A percentile compares a stretch with the other conserved stretches of the same genome.
Conservation (phyloP, 1,139 yeast species). For the Suhomyces bribrorum region DNA sequence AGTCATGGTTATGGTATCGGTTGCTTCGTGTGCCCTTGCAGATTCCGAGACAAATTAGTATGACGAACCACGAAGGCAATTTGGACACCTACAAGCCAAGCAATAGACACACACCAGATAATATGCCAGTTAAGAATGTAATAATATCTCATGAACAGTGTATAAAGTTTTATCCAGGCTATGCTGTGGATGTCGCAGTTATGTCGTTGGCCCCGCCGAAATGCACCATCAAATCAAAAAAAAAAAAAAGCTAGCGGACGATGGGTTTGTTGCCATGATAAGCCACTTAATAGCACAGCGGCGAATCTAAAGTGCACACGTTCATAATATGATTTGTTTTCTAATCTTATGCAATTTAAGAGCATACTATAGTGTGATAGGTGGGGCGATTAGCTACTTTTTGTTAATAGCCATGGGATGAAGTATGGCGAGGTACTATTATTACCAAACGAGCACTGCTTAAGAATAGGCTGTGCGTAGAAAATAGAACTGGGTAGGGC, state of each 20-base stretch:
- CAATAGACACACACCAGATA: not conserved
- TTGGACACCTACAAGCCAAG: not conserved
- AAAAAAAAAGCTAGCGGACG: too few species aligned
- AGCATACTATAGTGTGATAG: not conserved
- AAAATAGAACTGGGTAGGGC: slow-evolving; percentile 2
- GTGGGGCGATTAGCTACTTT: not conserved
- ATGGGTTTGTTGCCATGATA: too few species aligned
- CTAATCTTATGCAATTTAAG: not conserved
- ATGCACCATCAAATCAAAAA: too few species aligned
- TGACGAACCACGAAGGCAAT: too few species aligned
- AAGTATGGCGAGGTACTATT: not conserved
- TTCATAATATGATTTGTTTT: not conserved
- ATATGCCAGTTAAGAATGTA: too few species aligned
- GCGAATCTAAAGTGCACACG: not conserved
- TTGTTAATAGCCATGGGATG: not conserved
- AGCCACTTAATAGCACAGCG: not conserved
- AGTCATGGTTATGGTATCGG: not conserved
- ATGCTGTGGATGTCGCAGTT: too few species aligned
- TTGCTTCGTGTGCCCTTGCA: not conserved
- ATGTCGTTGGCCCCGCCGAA: too few species aligned
- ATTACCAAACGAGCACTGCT: not conserved
- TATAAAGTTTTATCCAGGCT: too few species aligned
- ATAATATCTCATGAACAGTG: too few species aligned
- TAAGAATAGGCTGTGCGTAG: slow-evolving; percentile 3
- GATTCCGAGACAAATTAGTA: not conserved